These are phyloP conservation scores for Talaromyces liani DNA, from an alignment of 495 filamentous ascomycete species.

Conservation along the genomic window DNA sequence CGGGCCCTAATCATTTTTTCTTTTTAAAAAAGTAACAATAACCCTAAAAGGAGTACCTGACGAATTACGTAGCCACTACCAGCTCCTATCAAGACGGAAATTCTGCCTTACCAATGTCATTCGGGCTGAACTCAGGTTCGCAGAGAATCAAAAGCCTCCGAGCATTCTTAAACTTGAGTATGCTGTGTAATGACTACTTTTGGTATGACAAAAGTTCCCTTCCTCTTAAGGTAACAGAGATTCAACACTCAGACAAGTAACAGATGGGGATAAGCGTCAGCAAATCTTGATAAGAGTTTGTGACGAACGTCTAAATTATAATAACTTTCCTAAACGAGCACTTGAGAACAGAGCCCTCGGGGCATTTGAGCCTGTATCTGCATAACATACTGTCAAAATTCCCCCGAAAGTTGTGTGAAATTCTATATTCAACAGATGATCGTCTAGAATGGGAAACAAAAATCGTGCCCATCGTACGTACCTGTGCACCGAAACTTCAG, in stretches of 20 bases:
- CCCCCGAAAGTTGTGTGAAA: neutral
- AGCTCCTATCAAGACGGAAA: neutral
- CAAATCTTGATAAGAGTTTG: neutral
- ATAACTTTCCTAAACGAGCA: neutral
- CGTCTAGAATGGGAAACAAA: neutral
- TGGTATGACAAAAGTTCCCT: neutral
- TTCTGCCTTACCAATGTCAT: neutral
- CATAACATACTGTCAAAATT: neutral
- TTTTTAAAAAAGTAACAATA: neutral
- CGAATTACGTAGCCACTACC: neutral
- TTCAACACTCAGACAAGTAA: neutral
- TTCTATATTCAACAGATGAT: neutral
- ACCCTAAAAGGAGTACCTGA: neutral
- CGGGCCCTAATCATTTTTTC: neutral
- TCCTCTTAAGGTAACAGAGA: neutral
- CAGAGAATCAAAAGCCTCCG: neutral
- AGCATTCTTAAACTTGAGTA: neutral
- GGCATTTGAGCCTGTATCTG: neutral
- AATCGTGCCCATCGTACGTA: neutral
- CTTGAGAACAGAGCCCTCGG: neutral
- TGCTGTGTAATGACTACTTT: neutral
- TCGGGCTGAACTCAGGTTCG: slow-evolving; percentile 1
- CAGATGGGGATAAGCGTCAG: neutral
- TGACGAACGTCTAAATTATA: neutral
- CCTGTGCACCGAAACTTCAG: neutral